Percentiles rank a stretch among this genome's conserved stretches.
Evolutionary conservation across 305 asterid genomes (phyloP).

Genomic region (Petunia hybrid): DNA sequence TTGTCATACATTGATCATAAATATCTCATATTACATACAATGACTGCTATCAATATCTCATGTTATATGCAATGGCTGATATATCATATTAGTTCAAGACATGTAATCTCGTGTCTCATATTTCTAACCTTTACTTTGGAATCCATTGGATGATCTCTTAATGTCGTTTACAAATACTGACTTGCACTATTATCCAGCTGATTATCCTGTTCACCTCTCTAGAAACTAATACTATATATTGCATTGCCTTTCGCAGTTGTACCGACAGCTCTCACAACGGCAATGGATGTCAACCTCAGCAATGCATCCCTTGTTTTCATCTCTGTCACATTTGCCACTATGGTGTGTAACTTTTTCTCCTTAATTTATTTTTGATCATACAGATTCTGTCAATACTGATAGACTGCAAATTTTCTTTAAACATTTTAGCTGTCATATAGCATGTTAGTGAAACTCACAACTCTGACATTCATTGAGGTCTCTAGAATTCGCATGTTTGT

Average conservation of each 20-base stretch:
- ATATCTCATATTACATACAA: neutral
- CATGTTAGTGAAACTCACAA: neutral
- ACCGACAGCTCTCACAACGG: slow-evolving; percentile 98
- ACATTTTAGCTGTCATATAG: neutral
- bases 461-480: neutral
- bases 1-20: neutral
- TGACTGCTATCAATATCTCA: neutral
- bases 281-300: slow-evolving; percentile 98
- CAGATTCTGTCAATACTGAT: neutral
- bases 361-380: neutral
- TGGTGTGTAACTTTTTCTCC: slow-evolving; percentile 61
- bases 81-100: neutral
- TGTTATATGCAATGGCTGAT: neutral
- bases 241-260: slow-evolving; percentile 95
- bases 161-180: neutral
- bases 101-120: neutral
- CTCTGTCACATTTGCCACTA: slow-evolving; percentile 98
- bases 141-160: neutral
- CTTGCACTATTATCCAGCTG: neutral
- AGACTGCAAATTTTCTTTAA: neutral
- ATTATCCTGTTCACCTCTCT: slow-evolving; percentile 51
- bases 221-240: slow-evolving; percentile 89
- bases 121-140: neutral
- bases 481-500: neutral
- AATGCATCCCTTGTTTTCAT: slow-evolving; percentile 97